These are phyloP conservation scores for Pleurotus platypus DNA, from an alignment of 768 basidiomycete genomes.

Conservation along the genomic window DNA sequence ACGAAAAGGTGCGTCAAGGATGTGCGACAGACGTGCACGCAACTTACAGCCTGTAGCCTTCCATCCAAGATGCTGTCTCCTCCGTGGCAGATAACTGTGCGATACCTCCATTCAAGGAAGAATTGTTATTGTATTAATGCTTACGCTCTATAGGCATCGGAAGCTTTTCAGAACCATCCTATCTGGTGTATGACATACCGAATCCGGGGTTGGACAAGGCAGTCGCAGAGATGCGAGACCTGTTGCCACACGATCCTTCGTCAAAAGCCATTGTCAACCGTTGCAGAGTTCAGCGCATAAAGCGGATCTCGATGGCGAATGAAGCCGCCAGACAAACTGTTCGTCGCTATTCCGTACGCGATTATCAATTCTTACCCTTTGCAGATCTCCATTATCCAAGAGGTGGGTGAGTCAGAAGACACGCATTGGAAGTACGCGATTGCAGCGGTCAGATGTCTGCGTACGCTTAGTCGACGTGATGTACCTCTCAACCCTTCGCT, in stretches of 20 bases:
- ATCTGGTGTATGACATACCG: conserved; percentile 49
- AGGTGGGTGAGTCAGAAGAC: conserved; percentile 51
- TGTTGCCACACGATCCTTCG: conserved; percentile 27
- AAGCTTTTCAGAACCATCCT: conserved; percentile 60
- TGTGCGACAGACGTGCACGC: not conserved
- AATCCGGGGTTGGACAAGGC: conserved; percentile 37
- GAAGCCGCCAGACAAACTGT: conserved; percentile 42
- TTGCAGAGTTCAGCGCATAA: conserved; percentile 40
- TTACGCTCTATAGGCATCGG: conserved; percentile 41
- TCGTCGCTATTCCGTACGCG: conserved; percentile 15
- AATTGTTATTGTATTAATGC: not conserved
- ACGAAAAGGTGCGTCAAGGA: conserved; percentile 64
- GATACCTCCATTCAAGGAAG: conserved; percentile 17
- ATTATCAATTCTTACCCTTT: not conserved
- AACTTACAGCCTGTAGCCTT: conserved; percentile 41
- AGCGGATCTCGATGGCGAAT: conserved; percentile 39
- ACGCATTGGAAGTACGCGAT: conserved; percentile 84
- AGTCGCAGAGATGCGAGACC: conserved; percentile 30
- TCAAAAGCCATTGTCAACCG: conserved; percentile 35
- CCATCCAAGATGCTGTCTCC: conserved; percentile 70
- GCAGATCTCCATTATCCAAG: conserved; percentile 43
- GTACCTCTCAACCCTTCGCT: conserved; percentile 43
- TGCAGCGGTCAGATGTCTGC: conserved; percentile 62
- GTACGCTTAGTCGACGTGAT: conserved; percentile 69
- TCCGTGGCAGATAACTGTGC: conserved; percentile 62